These are phyloP conservation scores for Alternaria sp. DNA, from an alignment of 2,329 filamentous ascomycete genomes.

Conservation along the genomic window DNA sequence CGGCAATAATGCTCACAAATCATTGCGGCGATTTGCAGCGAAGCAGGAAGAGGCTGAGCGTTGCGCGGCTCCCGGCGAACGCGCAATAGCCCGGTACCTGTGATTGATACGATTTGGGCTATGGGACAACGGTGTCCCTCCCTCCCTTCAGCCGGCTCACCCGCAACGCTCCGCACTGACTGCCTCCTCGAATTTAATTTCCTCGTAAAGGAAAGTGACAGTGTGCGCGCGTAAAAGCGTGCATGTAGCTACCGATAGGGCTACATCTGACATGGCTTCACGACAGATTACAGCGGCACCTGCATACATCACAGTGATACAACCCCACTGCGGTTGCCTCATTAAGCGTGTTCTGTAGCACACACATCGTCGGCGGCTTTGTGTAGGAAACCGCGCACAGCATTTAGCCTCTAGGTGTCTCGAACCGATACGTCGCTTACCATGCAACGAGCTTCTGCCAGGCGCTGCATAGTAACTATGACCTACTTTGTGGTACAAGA, in stretches of 20 bases:
- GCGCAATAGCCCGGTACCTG: constrained; percentile 28
- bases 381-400: constrained; percentile 13
- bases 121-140: constrained; percentile 30
- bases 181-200: constrained; percentile 4
- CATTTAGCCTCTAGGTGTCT: constrained; percentile 8
- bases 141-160: constrained; percentile 37
- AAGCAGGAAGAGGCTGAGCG: constrained; percentile 10
- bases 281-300: constrained; percentile 17
- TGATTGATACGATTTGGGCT: constrained; percentile 35
- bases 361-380: constrained; percentile 25
- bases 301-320: constrained; percentile 27
- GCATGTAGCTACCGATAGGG: constrained; percentile 17
- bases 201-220: constrained; percentile 8
- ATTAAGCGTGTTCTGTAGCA: constrained; percentile 20
- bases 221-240: constrained; percentile 18
- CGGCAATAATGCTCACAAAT: constrained; percentile 15
- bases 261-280: constrained; percentile 33
- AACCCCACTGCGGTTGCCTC: constrained; percentile 6
- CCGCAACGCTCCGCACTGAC: constrained; percentile 9
- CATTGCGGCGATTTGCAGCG: constrained; percentile 5
- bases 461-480: not conserved
- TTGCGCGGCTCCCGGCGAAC: constrained; percentile 17
- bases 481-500: constrained; percentile 5
- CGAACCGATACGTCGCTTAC: constrained; percentile 1
- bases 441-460: constrained; percentile 19